A percentile compares a stretch with the other conserved stretches of the same genome.
Conservation (phyloP, 495 filamentous ascomycete genomes). For the Penicillium crystallinum region DNA sequence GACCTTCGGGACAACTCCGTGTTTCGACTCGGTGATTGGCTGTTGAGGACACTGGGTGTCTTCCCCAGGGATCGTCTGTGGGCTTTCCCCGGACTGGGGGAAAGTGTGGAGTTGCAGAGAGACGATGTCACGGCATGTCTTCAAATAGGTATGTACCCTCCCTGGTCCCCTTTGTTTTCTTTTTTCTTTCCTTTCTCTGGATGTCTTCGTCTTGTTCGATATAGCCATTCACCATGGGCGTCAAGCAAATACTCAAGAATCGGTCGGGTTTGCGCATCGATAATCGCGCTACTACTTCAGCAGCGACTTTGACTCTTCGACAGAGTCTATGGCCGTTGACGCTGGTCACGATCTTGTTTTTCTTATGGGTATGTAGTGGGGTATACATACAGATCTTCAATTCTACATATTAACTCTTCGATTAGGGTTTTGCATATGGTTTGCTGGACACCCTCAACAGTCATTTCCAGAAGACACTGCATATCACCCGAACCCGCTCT, state of each 20-base stretch:
- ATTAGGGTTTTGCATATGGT: constrained; percentile 48
- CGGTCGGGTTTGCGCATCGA: constrained; percentile 33
- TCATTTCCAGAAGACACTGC: constrained; percentile 51
- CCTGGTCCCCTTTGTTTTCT: neutral
- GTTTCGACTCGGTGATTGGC: neutral
- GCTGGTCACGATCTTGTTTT: constrained; percentile 59
- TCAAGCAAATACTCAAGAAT: constrained; percentile 26
- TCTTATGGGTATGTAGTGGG: constrained; percentile 53
- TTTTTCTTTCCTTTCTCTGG: neutral
- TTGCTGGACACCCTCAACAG: constrained; percentile 45
- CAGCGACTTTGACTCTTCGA: constrained; percentile 54
- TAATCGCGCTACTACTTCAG: constrained; percentile 48
- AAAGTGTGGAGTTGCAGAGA: constrained; percentile 9
- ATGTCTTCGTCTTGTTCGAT: neutral
- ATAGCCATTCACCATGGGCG: constrained; percentile 16
- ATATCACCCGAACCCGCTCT: constrained; percentile 46
- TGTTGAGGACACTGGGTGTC: neutral
- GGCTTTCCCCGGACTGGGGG: constrained; percentile 5
- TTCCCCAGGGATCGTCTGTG: constrained; percentile 4
- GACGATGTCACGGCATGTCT: neutral
- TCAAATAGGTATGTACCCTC: neutral
- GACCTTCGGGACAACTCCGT: neutral
- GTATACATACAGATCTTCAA: neutral
- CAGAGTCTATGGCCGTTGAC: constrained; percentile 49
- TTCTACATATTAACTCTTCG: neutral